Evolutionary conservation across 1,284 basidiomycete genomes (phyloP).

Genomic region (Apiotrichum porosum): DNA sequence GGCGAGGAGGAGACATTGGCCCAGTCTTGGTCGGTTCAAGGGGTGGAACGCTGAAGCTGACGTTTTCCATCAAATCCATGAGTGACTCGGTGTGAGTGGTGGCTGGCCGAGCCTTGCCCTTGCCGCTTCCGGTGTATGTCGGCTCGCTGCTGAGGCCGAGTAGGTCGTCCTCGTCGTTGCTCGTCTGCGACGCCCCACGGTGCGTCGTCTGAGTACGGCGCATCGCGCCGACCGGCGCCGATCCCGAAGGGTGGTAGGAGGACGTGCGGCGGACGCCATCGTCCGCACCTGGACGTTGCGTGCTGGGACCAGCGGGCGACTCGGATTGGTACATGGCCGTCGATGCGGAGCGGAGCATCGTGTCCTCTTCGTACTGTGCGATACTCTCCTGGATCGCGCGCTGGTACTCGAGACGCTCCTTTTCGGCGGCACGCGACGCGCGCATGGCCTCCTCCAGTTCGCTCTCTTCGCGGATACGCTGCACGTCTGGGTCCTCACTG

Average conservation of each 20-base stretch:
- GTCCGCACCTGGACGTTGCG: too few species aligned
- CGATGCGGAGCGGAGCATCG: conserved; percentile 1
- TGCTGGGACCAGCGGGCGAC: not conserved
- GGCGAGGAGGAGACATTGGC: too few species aligned
- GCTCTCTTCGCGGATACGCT: conserved; percentile 36
- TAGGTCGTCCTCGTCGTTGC: not conserved
- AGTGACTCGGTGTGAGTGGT: too few species aligned
- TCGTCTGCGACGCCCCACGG: too few species aligned
- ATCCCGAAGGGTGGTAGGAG: not conserved
- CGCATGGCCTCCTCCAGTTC: conserved; percentile 43
- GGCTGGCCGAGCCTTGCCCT: too few species aligned
- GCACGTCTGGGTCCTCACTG: conserved; percentile 21
- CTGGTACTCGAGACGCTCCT: conserved; percentile 39
- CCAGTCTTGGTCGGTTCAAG: conserved; percentile 4
- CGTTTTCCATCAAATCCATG: conserved; percentile 10
- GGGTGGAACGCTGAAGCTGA: conserved; percentile 8
- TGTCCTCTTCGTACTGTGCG: conserved; percentile 28
- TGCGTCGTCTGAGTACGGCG: not conserved
- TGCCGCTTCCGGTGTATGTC: too few species aligned
- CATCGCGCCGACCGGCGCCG: not conserved
- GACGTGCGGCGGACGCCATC: not conserved
- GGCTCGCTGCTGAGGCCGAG: too few species aligned
- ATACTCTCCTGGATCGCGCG: conserved; percentile 37
- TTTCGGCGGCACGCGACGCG: conserved; percentile 25
- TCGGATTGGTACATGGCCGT: not conserved